Evolutionary conservation across 2,329 filamentous ascomycete species (phyloP), one percentile per base, ranked within the genome.

Genomic region (Colletotrichum sp.): DNA sequence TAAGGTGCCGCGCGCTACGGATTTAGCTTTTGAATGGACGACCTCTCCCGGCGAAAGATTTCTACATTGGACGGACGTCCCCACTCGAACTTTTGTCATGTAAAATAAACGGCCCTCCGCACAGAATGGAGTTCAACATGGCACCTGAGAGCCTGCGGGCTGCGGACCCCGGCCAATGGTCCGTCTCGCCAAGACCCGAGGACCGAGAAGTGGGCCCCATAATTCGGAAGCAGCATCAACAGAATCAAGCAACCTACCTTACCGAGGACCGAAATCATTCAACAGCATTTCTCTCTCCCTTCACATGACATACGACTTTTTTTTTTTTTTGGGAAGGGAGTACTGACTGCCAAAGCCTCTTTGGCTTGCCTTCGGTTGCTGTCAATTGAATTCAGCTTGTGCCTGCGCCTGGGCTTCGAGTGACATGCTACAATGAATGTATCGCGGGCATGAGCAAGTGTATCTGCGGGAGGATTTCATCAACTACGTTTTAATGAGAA

Each of bases 391-490:
- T 38, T 18, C 36, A 38, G 36, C 36, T 18, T 38, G 4, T 18
- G 8, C 36, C 8, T 38, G 36, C 15, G 8, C 15, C 36, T 3
- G 2, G 1, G 36, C 15, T 18, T 38, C 36, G 36, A 38, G 36
- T 38, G 15, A 36, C 34, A 16, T 5, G 0, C 15, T 36, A 7
- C 34, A 36, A 36, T 34, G 12, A 6, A 34, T 36, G 2, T 36
- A 36, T 36, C 34, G 5, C 34, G 7, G 15, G 0, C 34, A 36
- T 1, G 0, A 16, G 7, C 15, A 16, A 16, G 34, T 8, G 0
- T 36, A 36, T 0, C 15, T 16, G 0, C 0, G 34, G 15, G 34
- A 16, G 34, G 15, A 9, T 38, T 18, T 0, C 8, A 38, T 38
- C 16, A 38, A 38, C 15, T 38, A 0, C 36, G 15, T 38, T 8